Conservation (phyloP, 1,284 basidiomycete genomes). For the Cutaneotrichosporon spelunceum region DNA sequence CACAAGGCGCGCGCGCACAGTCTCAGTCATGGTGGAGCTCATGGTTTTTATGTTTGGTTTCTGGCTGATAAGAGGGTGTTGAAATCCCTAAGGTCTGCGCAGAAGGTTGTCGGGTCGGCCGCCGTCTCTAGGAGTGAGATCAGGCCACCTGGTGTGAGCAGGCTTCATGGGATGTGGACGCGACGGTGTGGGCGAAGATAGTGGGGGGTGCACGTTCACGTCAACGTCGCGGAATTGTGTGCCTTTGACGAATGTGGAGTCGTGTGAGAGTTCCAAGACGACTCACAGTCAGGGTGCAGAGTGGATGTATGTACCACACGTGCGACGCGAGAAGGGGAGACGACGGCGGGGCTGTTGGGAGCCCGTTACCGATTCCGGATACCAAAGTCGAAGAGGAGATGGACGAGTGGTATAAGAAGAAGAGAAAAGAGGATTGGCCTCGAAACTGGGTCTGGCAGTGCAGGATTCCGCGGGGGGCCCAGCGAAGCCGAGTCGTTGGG, state of each 20-base stretch:
- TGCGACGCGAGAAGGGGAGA: constrained; percentile 13
- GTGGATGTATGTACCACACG: constrained; percentile 7
- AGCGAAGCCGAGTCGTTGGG: not conserved
- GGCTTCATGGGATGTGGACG: not conserved
- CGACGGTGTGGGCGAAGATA: not conserved
- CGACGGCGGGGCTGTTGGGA: constrained; percentile 12
- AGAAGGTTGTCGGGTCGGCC: constrained; percentile 21
- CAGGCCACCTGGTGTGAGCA: constrained; percentile 7
- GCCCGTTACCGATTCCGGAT: constrained; percentile 12
- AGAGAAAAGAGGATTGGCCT: not conserved
- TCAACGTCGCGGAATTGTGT: not conserved
- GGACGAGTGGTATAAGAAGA: constrained; percentile 9
- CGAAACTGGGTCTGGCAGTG: not conserved
- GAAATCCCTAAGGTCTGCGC: constrained; percentile 10
- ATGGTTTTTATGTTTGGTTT: constrained; percentile 12
- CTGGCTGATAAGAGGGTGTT: constrained; percentile 17
- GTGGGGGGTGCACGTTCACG: not conserved
- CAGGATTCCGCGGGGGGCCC: not conserved
- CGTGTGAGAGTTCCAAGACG: not conserved
- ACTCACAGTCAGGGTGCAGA: constrained; percentile 11
- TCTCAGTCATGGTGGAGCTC: constrained; percentile 28
- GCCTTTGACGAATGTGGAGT: not conserved
- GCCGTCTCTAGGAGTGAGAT: constrained; percentile 12
- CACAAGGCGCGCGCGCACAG: constrained; percentile 16
- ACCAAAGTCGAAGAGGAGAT: constrained; percentile 11